Percentiles rank a stretch among this genome's conserved stretches.
phyloP scores from a whole-genome alignment of 495 filamentous ascomycete species.

The Podospora fimiseda region DNA sequence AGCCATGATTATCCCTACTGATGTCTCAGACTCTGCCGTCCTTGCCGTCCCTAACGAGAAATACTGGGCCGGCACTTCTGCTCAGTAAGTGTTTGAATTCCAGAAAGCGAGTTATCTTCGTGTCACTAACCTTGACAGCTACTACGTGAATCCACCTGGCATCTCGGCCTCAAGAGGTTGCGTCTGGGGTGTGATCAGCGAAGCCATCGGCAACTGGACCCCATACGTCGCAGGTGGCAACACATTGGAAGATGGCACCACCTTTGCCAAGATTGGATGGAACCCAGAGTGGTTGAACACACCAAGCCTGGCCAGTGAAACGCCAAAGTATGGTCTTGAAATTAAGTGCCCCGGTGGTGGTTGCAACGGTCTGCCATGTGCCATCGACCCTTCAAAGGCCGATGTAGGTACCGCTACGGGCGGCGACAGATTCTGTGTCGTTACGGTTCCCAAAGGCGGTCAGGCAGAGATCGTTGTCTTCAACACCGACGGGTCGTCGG shows the following conservation, averaged over 20 bases:
- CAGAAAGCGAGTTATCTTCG: not conserved
- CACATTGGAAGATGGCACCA: constrained; percentile 55
- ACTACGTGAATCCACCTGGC: constrained; percentile 75
- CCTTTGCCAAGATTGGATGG: constrained; percentile 72
- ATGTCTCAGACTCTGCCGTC: constrained; percentile 46
- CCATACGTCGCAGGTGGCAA: constrained; percentile 77
- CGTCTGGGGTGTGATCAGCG: constrained; percentile 59
- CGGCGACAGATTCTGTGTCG: constrained; percentile 70
- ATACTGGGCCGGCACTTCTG: constrained; percentile 69
- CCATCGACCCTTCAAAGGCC: constrained; percentile 59
- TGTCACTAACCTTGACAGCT: constrained; percentile 39
- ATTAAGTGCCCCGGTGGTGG: constrained; percentile 60
- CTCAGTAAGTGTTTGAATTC: constrained; percentile 51
- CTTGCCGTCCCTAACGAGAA: constrained; percentile 64
- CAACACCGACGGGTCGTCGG: constrained; percentile 34
- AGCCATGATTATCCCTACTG: constrained; percentile 77
- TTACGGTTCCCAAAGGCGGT: constrained; percentile 62
- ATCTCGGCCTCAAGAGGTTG: constrained; percentile 54
- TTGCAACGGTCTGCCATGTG: constrained; percentile 71
- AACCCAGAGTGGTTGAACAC: constrained; percentile 68
- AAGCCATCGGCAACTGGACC: constrained; percentile 72
- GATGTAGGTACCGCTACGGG: constrained; percentile 51
- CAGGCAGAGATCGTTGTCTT: constrained; percentile 64
- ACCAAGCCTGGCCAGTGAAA: constrained; percentile 44
- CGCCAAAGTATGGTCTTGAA: constrained; percentile 62